Evolutionary conservation across 805 yeast genomes (phyloP).

Genomic region (Pichia nakasei): DNA sequence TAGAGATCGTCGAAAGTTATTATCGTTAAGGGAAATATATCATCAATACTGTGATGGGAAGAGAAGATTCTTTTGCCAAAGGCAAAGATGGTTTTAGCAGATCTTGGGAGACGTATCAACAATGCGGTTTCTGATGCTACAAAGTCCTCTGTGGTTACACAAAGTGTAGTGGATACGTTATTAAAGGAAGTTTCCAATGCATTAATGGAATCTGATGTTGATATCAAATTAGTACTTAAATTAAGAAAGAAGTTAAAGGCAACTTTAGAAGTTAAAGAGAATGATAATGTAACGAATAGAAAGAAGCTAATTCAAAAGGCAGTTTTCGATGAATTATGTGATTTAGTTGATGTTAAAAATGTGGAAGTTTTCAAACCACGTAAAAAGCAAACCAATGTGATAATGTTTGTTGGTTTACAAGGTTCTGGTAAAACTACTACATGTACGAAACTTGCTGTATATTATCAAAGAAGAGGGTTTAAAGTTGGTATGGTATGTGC

Average conservation of each 20-base stretch:
- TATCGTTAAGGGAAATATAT: no score
- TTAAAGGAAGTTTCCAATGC: conserved; percentile 88
- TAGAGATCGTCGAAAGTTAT: no score
- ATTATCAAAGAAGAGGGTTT: conserved; percentile 86
- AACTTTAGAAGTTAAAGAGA: conserved; percentile 47
- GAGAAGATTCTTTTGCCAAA: no score
- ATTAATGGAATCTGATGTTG: conserved; percentile 87
- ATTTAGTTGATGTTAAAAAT: conserved; percentile 64
- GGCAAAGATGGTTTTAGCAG: conserved; percentile 63
- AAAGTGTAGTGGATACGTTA: conserved; percentile 54
- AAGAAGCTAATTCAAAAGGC: conserved; percentile 81
- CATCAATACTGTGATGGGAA: no score
- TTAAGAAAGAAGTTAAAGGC: conserved; percentile 63
- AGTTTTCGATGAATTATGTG: conserved; percentile 86
- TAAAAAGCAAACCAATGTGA: conserved; percentile 68
- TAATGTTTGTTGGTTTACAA: conserved; percentile 97
- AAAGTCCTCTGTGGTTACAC: conserved; percentile 47
- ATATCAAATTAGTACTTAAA: conserved; percentile 70
- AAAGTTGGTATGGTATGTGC: conserved; percentile 97
- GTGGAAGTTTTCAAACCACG: conserved; percentile 59
- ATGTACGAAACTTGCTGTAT: conserved; percentile 93
- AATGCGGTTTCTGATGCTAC: conserved; percentile 61
- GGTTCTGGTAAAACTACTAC: conserved; percentile 99
- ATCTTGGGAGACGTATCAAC: conserved; percentile 68
- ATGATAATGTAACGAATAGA: conserved; percentile 51